Conservation (phyloP, 306 rosid genomes). For the Canavalia gladiata region DNA sequence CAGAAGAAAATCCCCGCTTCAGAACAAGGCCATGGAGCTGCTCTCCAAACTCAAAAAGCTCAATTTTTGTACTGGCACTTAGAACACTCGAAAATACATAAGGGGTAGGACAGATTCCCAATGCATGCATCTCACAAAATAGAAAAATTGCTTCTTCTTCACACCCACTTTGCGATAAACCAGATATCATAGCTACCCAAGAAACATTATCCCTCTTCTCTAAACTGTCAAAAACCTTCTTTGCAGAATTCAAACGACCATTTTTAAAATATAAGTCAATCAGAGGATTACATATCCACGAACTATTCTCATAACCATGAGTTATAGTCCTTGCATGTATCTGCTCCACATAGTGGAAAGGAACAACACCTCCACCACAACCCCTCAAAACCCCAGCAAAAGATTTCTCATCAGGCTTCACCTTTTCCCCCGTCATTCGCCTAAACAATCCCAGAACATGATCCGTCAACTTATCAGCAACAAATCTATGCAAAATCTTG, state of each 20-base stretch:
- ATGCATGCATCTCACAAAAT: slow-evolving; percentile 73
- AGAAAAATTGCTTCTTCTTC: slow-evolving; percentile 77
- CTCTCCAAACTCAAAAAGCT: slow-evolving; percentile 62
- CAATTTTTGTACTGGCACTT: slow-evolving; percentile 78
- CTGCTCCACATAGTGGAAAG: slow-evolving; percentile 63
- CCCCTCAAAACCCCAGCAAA: slow-evolving; percentile 73
- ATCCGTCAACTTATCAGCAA: slow-evolving; percentile 49
- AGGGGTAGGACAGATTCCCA: slow-evolving; percentile 74
- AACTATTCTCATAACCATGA: slow-evolving; percentile 68
- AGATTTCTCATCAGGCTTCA: slow-evolving; percentile 63
- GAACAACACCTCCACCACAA: slow-evolving; percentile 60
- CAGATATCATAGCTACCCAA: slow-evolving; percentile 92
- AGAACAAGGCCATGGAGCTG: slow-evolving; percentile 82
- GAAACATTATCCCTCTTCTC: slow-evolving; percentile 71
- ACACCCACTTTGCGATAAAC: slow-evolving; percentile 75
- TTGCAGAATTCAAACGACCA: slow-evolving; percentile 65
- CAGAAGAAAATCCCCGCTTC: slow-evolving; percentile 78
- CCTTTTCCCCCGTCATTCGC: slow-evolving; percentile 60
- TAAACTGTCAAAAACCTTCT: slow-evolving; percentile 67
- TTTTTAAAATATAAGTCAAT: slow-evolving; percentile 77
- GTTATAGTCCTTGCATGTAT: slow-evolving; percentile 70
- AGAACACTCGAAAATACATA: slow-evolving; percentile 80
- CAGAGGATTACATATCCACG: slow-evolving; percentile 69
- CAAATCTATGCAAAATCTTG: slow-evolving; percentile 60
- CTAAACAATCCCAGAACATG: slow-evolving; percentile 57